phyloP scores from a whole-genome alignment of 2,329 filamentous ascomycete genomes.

The Ascochyta clinopodiicola region DNA sequence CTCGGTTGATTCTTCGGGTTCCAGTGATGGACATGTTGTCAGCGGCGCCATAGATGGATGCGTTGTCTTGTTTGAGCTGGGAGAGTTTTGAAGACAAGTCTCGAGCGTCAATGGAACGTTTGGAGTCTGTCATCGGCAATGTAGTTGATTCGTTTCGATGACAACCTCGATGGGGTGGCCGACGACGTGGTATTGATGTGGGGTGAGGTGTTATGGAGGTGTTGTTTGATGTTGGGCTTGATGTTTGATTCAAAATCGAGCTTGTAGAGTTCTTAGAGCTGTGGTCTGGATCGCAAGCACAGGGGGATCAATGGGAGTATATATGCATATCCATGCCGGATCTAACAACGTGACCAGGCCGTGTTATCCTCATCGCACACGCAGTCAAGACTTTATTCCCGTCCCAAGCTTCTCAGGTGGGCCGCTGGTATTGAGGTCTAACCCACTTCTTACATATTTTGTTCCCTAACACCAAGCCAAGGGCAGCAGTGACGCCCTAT shows the following conservation, averaged over 20 bases:
- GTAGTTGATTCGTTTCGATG: neutral
- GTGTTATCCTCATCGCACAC: slow-evolving; percentile 5
- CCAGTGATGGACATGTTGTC: slow-evolving; percentile 24
- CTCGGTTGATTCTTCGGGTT: slow-evolving; percentile 29
- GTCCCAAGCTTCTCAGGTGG: slow-evolving; percentile 12
- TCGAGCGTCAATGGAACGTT: slow-evolving; percentile 33
- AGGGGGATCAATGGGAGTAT: slow-evolving; percentile 3
- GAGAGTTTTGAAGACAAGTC: slow-evolving; percentile 34
- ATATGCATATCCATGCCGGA: slow-evolving; percentile 5
- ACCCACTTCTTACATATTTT: slow-evolving; percentile 10
- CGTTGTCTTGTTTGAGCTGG: slow-evolving; percentile 18
- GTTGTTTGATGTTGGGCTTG: neutral
- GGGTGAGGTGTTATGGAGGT: neutral
- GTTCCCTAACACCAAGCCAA: slow-evolving; percentile 9
- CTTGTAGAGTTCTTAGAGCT: neutral
- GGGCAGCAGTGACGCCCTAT: slow-evolving; percentile 20
- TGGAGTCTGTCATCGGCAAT: slow-evolving; percentile 42
- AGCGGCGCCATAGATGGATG: slow-evolving; percentile 17
- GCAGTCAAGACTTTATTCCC: slow-evolving; percentile 12
- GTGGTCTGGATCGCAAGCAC: slow-evolving; percentile 1
- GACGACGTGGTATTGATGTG: slow-evolving; percentile 8
- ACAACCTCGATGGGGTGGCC: slow-evolving; percentile 2
- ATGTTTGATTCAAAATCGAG: neutral
- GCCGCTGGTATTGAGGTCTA: slow-evolving; percentile 15
- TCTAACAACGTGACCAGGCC: slow-evolving; percentile 8